These are phyloP conservation scores for Acanthamoeba triangularis DNA, from an alignment of 208 protist genomes.

Conservation along the genomic window DNA sequence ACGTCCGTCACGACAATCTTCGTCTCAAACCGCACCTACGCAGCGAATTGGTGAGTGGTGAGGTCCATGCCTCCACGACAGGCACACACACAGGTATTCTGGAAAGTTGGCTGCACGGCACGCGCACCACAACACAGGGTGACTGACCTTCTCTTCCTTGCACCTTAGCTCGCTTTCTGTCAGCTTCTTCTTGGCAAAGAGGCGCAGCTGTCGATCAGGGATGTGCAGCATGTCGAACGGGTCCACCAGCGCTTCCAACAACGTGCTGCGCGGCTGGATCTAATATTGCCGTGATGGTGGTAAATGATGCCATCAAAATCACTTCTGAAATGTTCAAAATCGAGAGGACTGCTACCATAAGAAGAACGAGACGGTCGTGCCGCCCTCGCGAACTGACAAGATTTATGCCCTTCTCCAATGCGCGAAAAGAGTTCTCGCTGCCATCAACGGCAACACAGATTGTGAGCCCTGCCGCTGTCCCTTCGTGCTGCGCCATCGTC, in stretches of 20 bases:
- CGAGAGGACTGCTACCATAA: not conserved
- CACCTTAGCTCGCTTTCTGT: constrained; percentile 18
- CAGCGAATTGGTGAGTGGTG: not conserved
- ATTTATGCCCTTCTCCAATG: constrained; percentile 27
- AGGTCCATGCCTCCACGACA: too few relatives aligned
- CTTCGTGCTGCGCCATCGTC: not conserved
- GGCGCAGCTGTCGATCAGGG: constrained; percentile 69
- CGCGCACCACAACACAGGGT: not conserved
- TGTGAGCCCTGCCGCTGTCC: not conserved
- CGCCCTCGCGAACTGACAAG: not conserved
- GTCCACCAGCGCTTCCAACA: constrained; percentile 55
- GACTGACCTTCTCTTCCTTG: constrained; percentile 31
- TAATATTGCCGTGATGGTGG: not conserved
- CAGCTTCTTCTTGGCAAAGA: constrained; percentile 74
- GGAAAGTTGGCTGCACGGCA: not conserved
- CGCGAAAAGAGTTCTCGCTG: constrained; percentile 39
- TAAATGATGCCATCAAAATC: not conserved
- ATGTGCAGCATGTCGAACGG: constrained; percentile 72
- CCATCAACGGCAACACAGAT: constrained; percentile 64
- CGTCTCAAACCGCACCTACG: constrained; percentile 47
- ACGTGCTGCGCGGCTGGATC: constrained; percentile 27
- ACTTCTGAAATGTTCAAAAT: not conserved
- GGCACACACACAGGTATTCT: not conserved
- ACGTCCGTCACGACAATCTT: constrained; percentile 52
- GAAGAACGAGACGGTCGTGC: not conserved